phyloP scores from a whole-genome alignment of 2,329 filamentous ascomycete genomes.

The Penicillium decumbens region DNA sequence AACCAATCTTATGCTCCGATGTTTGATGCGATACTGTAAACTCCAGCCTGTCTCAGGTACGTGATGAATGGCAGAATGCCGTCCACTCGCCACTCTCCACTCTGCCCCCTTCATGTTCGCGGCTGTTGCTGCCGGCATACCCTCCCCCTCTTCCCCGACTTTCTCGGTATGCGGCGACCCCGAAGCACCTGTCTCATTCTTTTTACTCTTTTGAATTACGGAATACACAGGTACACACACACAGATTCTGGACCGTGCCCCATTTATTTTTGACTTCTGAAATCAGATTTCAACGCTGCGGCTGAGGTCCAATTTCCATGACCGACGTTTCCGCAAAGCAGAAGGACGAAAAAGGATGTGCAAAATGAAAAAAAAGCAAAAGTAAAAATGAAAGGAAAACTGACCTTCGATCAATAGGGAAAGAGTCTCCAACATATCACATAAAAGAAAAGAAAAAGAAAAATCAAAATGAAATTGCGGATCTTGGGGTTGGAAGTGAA shows the following conservation, averaged over 20 bases:
- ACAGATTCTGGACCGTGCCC: background rate
- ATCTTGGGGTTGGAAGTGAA: conserved; percentile 1
- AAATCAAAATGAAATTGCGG: conserved; percentile 6
- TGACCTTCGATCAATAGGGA: background rate
- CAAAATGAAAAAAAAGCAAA: background rate
- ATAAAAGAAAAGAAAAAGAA: conserved; percentile 5
- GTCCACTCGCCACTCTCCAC: conserved; percentile 10
- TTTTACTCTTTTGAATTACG: background rate
- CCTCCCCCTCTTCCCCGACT: background rate
- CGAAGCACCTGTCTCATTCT: background rate
- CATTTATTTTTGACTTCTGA: background rate
- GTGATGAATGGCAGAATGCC: conserved; percentile 13
- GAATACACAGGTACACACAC: background rate
- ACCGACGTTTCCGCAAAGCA: no score
- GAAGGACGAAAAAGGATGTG: no score
- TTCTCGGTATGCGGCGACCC: conserved; percentile 7
- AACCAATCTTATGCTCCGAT: background rate
- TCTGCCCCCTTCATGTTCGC: conserved; percentile 2
- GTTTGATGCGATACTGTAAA: conserved; percentile 21
- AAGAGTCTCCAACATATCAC: no score
- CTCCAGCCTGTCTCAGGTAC: conserved; percentile 24
- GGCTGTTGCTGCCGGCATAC: conserved; percentile 14
- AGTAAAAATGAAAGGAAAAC: background rate
- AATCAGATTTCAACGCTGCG: background rate
- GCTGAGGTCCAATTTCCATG: background rate